A percentile compares a stretch with the other conserved stretches of the same genome.
These are phyloP conservation scores for Yamadazyma sp. DNA, from an alignment of 1,139 yeast genomes.

Conservation along the genomic window DNA sequence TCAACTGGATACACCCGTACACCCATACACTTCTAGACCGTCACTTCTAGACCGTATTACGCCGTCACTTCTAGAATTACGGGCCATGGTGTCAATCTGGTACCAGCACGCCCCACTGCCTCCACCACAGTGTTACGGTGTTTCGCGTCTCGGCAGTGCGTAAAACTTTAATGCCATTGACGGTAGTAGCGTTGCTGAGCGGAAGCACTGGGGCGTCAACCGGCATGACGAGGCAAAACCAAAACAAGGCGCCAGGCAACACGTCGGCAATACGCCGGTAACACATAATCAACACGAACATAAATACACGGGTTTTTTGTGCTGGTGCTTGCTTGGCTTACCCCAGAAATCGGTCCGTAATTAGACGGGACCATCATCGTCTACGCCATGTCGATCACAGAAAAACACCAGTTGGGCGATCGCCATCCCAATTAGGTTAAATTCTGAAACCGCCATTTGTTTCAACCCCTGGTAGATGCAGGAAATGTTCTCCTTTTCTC, in stretches of 20 bases:
- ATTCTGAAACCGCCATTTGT: slow-evolving; percentile 6
- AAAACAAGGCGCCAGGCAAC: background rate
- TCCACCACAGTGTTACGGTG: too few relatives aligned
- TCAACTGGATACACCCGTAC: too few relatives aligned
- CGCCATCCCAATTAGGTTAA: slow-evolving; percentile 6
- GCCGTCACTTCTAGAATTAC: too few relatives aligned
- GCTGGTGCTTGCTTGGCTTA: background rate
- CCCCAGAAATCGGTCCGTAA: background rate
- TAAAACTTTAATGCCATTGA: background rate
- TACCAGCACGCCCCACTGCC: too few relatives aligned
- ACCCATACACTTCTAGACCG: too few relatives aligned
- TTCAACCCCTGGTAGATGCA: background rate
- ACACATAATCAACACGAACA: too few relatives aligned
- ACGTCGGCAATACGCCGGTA: background rate
- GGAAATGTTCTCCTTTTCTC: background rate
- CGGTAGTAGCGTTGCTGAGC: background rate
- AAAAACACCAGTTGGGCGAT: background rate
- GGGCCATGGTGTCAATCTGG: too few relatives aligned
- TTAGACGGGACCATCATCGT: too few relatives aligned
- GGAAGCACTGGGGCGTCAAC: background rate
- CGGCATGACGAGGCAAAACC: background rate
- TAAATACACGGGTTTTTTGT: too few relatives aligned
- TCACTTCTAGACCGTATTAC: too few relatives aligned
- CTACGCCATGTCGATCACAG: too few relatives aligned
- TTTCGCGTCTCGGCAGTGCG: slow-evolving; percentile 1